Percentiles rank a stretch among this genome's conserved stretches.
These are phyloP conservation scores for Aspergillus ostianus DNA, from an alignment of 495 filamentous ascomycete genomes.

Conservation along the genomic window DNA sequence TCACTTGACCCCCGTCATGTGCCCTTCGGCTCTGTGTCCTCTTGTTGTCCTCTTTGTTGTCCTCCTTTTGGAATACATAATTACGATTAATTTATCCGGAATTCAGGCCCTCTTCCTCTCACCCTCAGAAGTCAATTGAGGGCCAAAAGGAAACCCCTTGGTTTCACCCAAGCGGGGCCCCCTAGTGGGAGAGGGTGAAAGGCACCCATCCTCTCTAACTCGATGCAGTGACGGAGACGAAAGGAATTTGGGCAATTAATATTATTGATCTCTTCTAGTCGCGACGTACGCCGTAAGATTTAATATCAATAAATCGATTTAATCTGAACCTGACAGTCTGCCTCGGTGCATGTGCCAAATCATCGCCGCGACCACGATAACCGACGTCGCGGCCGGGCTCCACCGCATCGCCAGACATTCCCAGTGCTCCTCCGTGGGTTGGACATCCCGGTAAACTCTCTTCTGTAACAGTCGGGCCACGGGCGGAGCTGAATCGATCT, in stretches of 20 bases:
- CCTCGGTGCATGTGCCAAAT: background rate
- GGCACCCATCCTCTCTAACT: background rate
- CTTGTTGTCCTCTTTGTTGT: too few relatives aligned
- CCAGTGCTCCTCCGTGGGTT: background rate
- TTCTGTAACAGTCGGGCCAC: background rate
- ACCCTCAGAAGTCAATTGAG: too few relatives aligned
- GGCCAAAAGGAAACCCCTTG: background rate
- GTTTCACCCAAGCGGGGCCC: slow-evolving; percentile 1
- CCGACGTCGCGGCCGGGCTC: background rate
- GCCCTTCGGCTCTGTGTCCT: too few relatives aligned
- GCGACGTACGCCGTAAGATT: too few relatives aligned
- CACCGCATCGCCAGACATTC: background rate
- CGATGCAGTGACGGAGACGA: background rate
- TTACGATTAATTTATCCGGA: background rate
- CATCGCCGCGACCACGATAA: background rate
- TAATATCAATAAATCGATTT: too few relatives aligned
- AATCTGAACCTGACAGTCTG: too few relatives aligned
- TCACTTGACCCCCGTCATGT: too few relatives aligned
- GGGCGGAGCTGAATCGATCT: background rate
- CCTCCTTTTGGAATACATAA: too few relatives aligned
- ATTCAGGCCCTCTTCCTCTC: background rate
- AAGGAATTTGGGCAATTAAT: background rate
- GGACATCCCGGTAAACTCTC: background rate
- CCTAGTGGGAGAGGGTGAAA: slow-evolving; percentile 2
- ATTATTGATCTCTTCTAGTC: too few relatives aligned